These are phyloP conservation scores for Fraxinus paxiana DNA, from an alignment of 305 asterid genomes.

Conservation along the genomic window DNA sequence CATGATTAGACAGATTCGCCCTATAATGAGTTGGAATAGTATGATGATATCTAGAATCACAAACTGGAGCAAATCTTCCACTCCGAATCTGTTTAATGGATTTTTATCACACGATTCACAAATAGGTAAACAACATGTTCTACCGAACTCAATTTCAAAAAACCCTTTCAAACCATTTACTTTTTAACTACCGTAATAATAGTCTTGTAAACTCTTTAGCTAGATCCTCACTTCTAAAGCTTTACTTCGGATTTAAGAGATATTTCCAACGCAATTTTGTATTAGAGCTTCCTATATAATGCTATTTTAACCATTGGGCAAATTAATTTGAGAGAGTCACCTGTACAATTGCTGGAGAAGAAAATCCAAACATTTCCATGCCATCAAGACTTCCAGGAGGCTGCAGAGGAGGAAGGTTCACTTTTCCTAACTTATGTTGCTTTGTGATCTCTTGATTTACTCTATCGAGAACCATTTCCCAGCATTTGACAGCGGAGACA, in stretches of 20 bases:
- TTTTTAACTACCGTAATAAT: background rate
- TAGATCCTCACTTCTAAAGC: background rate
- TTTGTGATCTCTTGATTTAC: conserved; percentile 76
- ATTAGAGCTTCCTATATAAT: background rate
- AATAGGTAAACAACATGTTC: background rate
- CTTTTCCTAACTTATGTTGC: conserved; percentile 70
- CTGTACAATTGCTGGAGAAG: conserved; percentile 86
- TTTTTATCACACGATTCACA: background rate
- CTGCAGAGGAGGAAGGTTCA: conserved; percentile 83
- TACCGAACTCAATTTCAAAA: background rate
- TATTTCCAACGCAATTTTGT: background rate
- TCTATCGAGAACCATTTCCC: conserved; percentile 94
- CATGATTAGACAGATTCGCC: background rate
- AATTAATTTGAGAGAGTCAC: conserved; percentile 25
- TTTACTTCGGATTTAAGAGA: background rate
- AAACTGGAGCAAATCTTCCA: background rate
- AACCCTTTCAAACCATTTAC: background rate
- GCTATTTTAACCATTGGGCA: background rate
- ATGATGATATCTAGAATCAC: background rate
- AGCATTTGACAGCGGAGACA: conserved; percentile 68
- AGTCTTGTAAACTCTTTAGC: background rate
- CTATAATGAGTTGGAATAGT: background rate
- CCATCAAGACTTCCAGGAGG: conserved; percentile 98
- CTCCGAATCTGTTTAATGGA: background rate
- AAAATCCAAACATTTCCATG: conserved; percentile 95